Conservation (phyloP, 495 filamentous ascomycete genomes). For the Aspergillus biplanus region DNA sequence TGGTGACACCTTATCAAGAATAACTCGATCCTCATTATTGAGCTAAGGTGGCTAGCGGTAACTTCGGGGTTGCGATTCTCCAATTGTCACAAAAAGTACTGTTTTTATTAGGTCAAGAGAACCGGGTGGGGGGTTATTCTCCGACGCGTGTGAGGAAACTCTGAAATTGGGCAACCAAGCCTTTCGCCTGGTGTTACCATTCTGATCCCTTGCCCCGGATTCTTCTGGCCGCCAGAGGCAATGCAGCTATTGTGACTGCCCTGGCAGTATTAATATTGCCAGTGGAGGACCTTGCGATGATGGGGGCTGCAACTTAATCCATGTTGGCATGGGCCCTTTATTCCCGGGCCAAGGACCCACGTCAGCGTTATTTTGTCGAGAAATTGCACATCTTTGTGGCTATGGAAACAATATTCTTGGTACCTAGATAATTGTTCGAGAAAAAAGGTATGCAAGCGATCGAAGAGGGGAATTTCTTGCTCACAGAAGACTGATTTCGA, state of each 20-base stretch:
- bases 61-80: neutral
- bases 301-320: conserved; percentile 4
- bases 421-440: too few species aligned
- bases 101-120: neutral
- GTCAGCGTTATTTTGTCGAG: neutral
- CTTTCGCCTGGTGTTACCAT: neutral
- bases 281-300: neutral
- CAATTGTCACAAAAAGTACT: neutral
- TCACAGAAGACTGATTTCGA: too few species aligned
- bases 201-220: neutral
- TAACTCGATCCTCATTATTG: neutral
- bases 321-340: neutral
- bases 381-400: too few species aligned
- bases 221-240: neutral
- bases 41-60: neutral
- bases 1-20: conserved; percentile 4
- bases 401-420: too few species aligned
- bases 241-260: neutral
- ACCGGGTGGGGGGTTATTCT: neutral
- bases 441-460: too few species aligned
- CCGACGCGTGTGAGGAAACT: neutral
- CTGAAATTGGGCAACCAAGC: neutral
- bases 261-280: neutral
- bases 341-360: neutral
- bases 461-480: too few species aligned